Conservation (phyloP, 768 basidiomycete species). For the Boletellus ananiceps region DNA sequence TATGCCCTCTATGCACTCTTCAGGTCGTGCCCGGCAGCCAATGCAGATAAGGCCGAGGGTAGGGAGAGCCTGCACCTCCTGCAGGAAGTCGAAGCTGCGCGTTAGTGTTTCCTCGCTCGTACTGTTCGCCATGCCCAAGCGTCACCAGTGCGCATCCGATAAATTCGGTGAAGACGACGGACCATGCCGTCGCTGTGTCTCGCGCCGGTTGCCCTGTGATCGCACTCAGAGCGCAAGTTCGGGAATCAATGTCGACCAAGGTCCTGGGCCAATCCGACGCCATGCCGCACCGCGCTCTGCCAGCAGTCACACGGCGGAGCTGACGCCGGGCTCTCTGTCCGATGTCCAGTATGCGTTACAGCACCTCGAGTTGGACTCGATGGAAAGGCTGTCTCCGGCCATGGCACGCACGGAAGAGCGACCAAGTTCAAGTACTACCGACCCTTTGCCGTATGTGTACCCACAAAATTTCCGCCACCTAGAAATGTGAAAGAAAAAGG, state of each 20-base stretch:
- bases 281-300: background rate
- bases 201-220: conserved; percentile 8
- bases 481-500: background rate
- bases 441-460: conserved; percentile 9
- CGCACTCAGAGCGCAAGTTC: conserved; percentile 23
- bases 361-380: conserved; percentile 1
- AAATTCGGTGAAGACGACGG: conserved; percentile 15
- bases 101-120: conserved; percentile 10
- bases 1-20: conserved; percentile 13
- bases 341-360: conserved; percentile 4
- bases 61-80: conserved; percentile 15
- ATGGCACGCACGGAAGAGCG: conserved; percentile 1
- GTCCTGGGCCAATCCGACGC: conserved; percentile 3
- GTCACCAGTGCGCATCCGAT: conserved; percentile 14
- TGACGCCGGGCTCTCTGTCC: background rate
- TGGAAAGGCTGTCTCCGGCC: background rate
- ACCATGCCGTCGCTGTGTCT: conserved; percentile 22
- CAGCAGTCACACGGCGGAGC: conserved; percentile 7
- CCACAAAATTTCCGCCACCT: background rate
- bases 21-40: conserved; percentile 5
- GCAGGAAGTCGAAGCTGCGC: conserved; percentile 17
- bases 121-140: conserved; percentile 2
- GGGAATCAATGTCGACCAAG: conserved; percentile 12
- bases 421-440: conserved; percentile 3
- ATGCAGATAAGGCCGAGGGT: conserved; percentile 13